phyloP scores from a whole-genome alignment of 2,329 filamentous ascomycete species.

The Aspergillus ibericus region DNA sequence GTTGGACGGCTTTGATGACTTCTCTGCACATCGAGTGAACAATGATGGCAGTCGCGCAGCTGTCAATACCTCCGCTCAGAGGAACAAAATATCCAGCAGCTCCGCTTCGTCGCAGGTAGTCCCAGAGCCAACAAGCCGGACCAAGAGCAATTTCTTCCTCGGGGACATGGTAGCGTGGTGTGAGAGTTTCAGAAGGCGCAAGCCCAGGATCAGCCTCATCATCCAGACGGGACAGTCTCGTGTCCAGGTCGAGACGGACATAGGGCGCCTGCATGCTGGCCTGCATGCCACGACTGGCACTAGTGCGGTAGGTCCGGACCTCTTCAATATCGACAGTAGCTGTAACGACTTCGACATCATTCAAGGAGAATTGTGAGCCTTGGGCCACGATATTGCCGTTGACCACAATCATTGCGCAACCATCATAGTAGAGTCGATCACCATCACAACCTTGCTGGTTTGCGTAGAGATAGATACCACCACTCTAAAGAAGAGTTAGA shows the following conservation, averaged over 20 bases:
- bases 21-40: slow-evolving; percentile 43
- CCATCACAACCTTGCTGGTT: slow-evolving; percentile 63
- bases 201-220: slow-evolving; percentile 49
- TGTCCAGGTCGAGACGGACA: slow-evolving; percentile 40
- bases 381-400: slow-evolving; percentile 66
- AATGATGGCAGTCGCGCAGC: slow-evolving; percentile 40
- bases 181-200: slow-evolving; percentile 46
- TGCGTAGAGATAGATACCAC: slow-evolving; percentile 58
- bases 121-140: slow-evolving; percentile 64
- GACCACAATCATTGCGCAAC: slow-evolving; percentile 63
- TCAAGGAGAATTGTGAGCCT: slow-evolving; percentile 64
- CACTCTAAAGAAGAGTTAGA: slow-evolving; percentile 33
- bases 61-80: slow-evolving; percentile 43
- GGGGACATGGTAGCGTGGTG: slow-evolving; percentile 58
- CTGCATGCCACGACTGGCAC: slow-evolving; percentile 34
- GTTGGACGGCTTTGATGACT: slow-evolving; percentile 35
- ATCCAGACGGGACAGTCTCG: slow-evolving; percentile 32
- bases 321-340: slow-evolving; percentile 71
- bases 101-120: slow-evolving; percentile 41
- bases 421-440: slow-evolving; percentile 63
- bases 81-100: slow-evolving; percentile 42
- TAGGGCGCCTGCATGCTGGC: slow-evolving; percentile 33
- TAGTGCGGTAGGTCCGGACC: slow-evolving; percentile 38
- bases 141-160: slow-evolving; percentile 68
- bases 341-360: slow-evolving; percentile 65